These are phyloP conservation scores for Allium cepa DNA, from an alignment of 106 monocot species.

Conservation along the genomic window DNA sequence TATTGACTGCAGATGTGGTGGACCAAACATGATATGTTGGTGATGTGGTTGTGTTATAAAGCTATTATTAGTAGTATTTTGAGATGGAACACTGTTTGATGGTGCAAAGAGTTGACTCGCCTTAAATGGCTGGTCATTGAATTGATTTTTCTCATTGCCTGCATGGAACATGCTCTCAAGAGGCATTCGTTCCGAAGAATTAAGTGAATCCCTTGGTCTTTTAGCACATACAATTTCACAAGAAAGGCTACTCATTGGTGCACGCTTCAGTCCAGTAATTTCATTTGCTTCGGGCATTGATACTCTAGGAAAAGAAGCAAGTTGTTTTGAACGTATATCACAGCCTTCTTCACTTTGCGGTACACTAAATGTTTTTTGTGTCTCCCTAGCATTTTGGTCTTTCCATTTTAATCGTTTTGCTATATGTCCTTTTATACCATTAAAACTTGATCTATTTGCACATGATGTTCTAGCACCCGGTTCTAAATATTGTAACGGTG, in stretches of 20 bases:
- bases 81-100: conserved; percentile 19
- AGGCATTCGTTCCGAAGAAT: not conserved
- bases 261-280: conserved; percentile 4
- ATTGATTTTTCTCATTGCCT: no score
- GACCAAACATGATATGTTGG: no score
- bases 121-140: no score
- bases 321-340: not conserved
- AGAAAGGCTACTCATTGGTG: not conserved
- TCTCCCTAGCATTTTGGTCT: not conserved
- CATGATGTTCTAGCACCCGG: conserved; percentile 1
- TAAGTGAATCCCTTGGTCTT: conserved; percentile 1
- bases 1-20: no score
- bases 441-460: not conserved
- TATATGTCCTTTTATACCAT: not conserved
- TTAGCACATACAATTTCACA: conserved; percentile 12
- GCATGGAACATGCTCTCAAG: no score
- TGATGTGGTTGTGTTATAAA: not conserved
- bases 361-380: conserved; percentile 13
- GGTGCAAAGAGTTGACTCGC: not conserved
- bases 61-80: not conserved
- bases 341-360: conserved; percentile 10
- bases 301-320: conserved; percentile 1
- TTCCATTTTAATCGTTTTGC: no score
- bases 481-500: conserved; percentile 20
- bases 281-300: not conserved